Base-by-base conservation (phyloP, 352 stramenopile species). In the Pythium oligandrum region DNA sequence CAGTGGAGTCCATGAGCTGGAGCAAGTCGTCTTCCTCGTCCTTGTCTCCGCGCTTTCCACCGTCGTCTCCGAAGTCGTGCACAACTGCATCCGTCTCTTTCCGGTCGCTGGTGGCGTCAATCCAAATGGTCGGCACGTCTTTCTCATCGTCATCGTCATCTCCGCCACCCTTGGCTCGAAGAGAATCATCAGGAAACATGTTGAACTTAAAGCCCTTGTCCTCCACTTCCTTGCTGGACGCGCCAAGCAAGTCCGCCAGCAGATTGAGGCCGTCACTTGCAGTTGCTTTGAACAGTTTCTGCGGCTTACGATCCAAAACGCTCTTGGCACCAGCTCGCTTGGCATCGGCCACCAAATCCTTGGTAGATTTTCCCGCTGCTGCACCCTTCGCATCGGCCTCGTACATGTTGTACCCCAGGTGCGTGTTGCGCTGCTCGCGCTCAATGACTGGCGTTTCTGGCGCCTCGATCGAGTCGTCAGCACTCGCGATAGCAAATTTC, bases 361-460 rank as follows among this genome's bases (percentile, higher is more conserved):
- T 78, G 0, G 74, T 73, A 3, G 75, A 80, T 31, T 61, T 68
- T 34, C 52, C 56, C 6, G 31, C 37, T 26, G 38, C 39, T 2
- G 57, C 64, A 33, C 71, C 70, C 44, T 86, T 88, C 35, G 75
- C 72, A 56, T 90, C 82, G 26, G 80, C 76, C 48, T 87, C 78
- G 68, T 90, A 93, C 81, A 94, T 91, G 65, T 94, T 94, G 60
- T 79, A 72, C 44, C 83, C 83, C 8, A 88, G 55, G 11, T 86
- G 73, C 7, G 72, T 62, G 34, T 81, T 77, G 10, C 74, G 64
- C 45, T 85, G 76, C 36, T 83, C 70, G 3, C 78, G 74, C 12
- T 88, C 66, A n/a, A 88, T 62, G 40, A 90, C 68, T 4, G 66
- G 72, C 1, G 64, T 65, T 40, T 77, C 66, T 0, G 82, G 80